These are phyloP conservation scores for Glomus cerebriforme DNA, from an alignment of 192 early-diverging fungal genomes.

Conservation along the genomic window DNA sequence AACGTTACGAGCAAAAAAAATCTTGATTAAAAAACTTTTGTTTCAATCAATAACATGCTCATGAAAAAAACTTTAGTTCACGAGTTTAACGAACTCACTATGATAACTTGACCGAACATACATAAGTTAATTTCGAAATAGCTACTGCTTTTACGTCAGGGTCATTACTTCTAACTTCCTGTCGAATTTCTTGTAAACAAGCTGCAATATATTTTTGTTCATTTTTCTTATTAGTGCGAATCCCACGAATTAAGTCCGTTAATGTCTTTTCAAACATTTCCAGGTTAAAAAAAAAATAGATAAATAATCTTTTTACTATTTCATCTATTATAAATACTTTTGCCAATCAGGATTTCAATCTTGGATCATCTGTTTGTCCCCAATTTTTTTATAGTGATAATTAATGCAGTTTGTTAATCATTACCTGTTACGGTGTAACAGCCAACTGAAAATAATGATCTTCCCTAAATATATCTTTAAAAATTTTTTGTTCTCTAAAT, in stretches of 20 bases:
- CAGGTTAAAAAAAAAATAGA: not conserved
- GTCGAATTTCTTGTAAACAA: slow-evolving; percentile 87
- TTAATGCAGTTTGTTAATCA: too few relatives aligned
- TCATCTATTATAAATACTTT: not conserved
- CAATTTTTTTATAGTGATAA: too few relatives aligned
- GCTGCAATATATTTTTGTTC: slow-evolving; percentile 85
- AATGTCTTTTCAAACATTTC: slow-evolving; percentile 78
- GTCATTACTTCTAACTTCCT: slow-evolving; percentile 84
- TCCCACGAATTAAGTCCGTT: slow-evolving; percentile 93
- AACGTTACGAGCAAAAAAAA: not conserved
- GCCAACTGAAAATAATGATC: too few relatives aligned
- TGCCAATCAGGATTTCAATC: too few relatives aligned
- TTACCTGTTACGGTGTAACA: too few relatives aligned
- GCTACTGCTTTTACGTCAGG: slow-evolving; percentile 84
- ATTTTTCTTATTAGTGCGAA: slow-evolving; percentile 87
- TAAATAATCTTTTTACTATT: not conserved
- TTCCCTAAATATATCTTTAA: too few relatives aligned
- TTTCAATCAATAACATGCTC: not conserved
- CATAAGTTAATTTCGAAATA: slow-evolving; percentile 84
- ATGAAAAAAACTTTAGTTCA: not conserved
- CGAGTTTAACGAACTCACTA: not conserved
- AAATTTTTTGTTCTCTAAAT: not conserved
- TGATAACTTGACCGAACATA: slow-evolving; percentile 38
- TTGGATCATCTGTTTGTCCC: too few relatives aligned
- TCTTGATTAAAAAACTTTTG: not conserved